Evolutionary conservation across 2,329 filamentous ascomycete species (phyloP), one percentile per base, ranked within the genome.

Genomic region (Aureobasidium lini): DNA sequence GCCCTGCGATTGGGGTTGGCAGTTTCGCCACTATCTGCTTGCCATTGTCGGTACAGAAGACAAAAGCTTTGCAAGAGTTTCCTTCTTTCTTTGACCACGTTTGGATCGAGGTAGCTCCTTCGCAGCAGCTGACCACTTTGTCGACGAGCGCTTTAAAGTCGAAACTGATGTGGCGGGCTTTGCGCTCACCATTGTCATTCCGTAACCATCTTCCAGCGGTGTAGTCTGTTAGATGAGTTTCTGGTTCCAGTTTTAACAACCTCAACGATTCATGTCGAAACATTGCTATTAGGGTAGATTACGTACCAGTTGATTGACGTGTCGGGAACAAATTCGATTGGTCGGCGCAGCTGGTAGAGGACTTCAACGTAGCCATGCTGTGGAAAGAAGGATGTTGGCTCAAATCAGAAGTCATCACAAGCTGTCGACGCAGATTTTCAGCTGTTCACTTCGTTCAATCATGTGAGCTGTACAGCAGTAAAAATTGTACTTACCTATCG

Each of bases 1-100:
- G 73, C 9, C 75, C 75, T 62, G 73, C 72, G 36, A 75, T 46
- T 2, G 59, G 59, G 63, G 73, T 76, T 2, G 75, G 76, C n/a
- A 79, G 59, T 64, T 71, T 73, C 2, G 73, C 77, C 13, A 79
- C 71, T 31, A 77, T 37, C 36, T 28, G 16, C 34, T 40, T 52
- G 16, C 34, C 48, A 16, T 52, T 40, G 8, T 52, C 34, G n/a
- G 32, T 52, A 39, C n/a, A 39, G 32, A 52, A 52, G 48, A 52
- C 16, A 39, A 52, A 52, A 52, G 34, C 48, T 52, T 52, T 52
- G 32, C 32, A 39, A 34, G 18, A 52, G 44, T 48, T 48, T 48
- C 44, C 44, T 48, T 48, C 44, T 48, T 48, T 48, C 44, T 48
- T 48, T 48, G 13, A 48, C 44, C 28, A 48, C 44, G 44, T 48